These are phyloP conservation scores for Sordaria brevicollis DNA, from an alignment of 495 filamentous ascomycete species.

Conservation along the genomic window DNA sequence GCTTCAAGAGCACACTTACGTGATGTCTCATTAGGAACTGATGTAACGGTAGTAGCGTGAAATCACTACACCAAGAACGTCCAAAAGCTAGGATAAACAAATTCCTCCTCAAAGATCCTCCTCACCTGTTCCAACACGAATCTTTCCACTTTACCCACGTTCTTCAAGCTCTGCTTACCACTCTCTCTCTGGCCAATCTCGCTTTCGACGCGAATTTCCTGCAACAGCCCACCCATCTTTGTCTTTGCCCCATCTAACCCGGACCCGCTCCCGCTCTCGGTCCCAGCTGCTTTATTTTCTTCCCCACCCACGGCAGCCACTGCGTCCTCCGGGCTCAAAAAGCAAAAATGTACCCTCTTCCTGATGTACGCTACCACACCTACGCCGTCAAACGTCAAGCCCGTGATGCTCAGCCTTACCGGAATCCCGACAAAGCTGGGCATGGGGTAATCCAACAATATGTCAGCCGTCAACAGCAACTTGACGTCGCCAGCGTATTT, in stretches of 20 bases:
- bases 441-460: slow-evolving; percentile 95
- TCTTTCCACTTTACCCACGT: slow-evolving; percentile 95
- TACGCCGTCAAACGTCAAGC: slow-evolving; percentile 87
- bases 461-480: slow-evolving; percentile 82
- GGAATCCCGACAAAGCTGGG: slow-evolving; percentile 91
- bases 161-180: slow-evolving; percentile 89
- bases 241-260: not conserved
- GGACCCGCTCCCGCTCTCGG: slow-evolving; percentile 10
- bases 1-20: slow-evolving; percentile 58
- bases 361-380: slow-evolving; percentile 85
- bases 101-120: slow-evolving; percentile 94
- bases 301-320: slow-evolving; percentile 52
- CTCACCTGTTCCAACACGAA: slow-evolving; percentile 96
- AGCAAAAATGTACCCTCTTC: slow-evolving; percentile 79
- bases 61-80: slow-evolving; percentile 69
- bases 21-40: slow-evolving; percentile 2
- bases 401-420: slow-evolving; percentile 83
- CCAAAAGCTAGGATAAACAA: slow-evolving; percentile 97
- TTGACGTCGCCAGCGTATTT: slow-evolving; percentile 77
- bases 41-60: not conserved
- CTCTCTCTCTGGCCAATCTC: slow-evolving; percentile 89
- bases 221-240: slow-evolving; percentile 62
- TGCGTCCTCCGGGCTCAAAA: slow-evolving; percentile 80
- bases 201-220: slow-evolving; percentile 91
- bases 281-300: slow-evolving; percentile 27